phyloP scores from a whole-genome alignment of 257 asterid genomes.

The Galeopsis tetrahit region DNA sequence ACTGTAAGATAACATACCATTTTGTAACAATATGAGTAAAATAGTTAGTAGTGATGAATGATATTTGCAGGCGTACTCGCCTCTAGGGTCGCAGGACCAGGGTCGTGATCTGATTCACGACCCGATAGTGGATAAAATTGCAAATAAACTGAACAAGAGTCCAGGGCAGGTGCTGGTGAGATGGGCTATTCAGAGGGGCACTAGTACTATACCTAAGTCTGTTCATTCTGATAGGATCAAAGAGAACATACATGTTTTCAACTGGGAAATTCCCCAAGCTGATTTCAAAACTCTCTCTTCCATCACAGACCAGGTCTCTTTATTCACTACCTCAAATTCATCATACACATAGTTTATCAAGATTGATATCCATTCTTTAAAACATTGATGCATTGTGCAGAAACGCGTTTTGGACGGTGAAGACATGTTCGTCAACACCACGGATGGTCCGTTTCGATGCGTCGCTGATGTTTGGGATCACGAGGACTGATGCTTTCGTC shows the following conservation, averaged over 20 bases:
- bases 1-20: slow-evolving; percentile 44
- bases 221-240: slow-evolving; percentile 52
- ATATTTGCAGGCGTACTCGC: slow-evolving; percentile 65
- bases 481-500: slow-evolving; percentile 27
- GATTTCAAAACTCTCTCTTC: slow-evolving; percentile 61
- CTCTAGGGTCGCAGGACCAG: slow-evolving; percentile 54
- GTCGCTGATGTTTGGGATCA: slow-evolving; percentile 67
- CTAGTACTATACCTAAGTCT: slow-evolving; percentile 67
- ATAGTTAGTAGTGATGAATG: background rate
- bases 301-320: slow-evolving; percentile 56
- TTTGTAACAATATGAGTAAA: too few species aligned
- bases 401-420: slow-evolving; percentile 58
- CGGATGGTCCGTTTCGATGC: slow-evolving; percentile 54
- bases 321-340: background rate
- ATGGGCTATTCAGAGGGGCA: slow-evolving; percentile 83
- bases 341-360: background rate
- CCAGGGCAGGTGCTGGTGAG: slow-evolving; percentile 74
- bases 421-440: slow-evolving; percentile 56
- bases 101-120: slow-evolving; percentile 60
- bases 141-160: slow-evolving; percentile 60
- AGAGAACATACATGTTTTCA: slow-evolving; percentile 60
- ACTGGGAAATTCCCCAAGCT: slow-evolving; percentile 60
- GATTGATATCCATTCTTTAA: too few species aligned
- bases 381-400: slow-evolving; percentile 38
- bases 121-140: slow-evolving; percentile 56